Evolutionary conservation across 768 basidiomycete genomes (phyloP), one percentile per base, ranked within the genome.

Genomic region (Sistotremastrum suecicum): DNA sequence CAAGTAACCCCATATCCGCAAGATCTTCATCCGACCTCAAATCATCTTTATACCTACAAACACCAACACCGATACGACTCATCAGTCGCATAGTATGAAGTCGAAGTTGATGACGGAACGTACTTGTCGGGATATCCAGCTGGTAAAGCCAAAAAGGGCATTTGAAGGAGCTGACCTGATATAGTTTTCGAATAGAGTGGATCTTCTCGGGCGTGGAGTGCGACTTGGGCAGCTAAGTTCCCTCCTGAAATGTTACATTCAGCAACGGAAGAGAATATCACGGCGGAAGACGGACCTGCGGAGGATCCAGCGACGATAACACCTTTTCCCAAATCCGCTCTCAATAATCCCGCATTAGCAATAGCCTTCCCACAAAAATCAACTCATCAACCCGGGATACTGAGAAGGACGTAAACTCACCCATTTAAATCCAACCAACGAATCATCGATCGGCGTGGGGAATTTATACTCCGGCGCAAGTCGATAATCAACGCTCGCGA

Each of bases 401-500:
- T 20, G 20, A 20, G 44, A 12, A 28, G 41, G 33, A 46, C 49
- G 3, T 32, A 20, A 20, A 20, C 20, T 20, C 20, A 58, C 58
- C 57, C 57, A 58, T 51, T 58, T 54, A 34, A 60, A 36, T 4
- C 51, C 54, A 11, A 49, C 50, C 36, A 50, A 58, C 9, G 46
- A 49, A 34, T 60, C 56, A 42, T 58, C 47, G 7, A 53, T 34
- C 3, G 48, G 49, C 4, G 43, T 47, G 5, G 58, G 58, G 41
- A 53, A 58, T 3, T 54, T 51, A 41, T 54, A 38, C 43, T 60
- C 58, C 3, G 58, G 58, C 2, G 57, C 58, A 2, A 55, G 48
- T 38, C 58, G 54, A 35, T 37, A 43, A 7, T 3, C 8, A 28
- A 45, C 10, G 3, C 30, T 54, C 9, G 57, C 55, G 11, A 53